Percentiles rank a stretch among this genome's conserved stretches.
These are phyloP conservation scores for Arachnomyces sp. DNA, from an alignment of 2,329 filamentous ascomycete species.

Conservation along the genomic window DNA sequence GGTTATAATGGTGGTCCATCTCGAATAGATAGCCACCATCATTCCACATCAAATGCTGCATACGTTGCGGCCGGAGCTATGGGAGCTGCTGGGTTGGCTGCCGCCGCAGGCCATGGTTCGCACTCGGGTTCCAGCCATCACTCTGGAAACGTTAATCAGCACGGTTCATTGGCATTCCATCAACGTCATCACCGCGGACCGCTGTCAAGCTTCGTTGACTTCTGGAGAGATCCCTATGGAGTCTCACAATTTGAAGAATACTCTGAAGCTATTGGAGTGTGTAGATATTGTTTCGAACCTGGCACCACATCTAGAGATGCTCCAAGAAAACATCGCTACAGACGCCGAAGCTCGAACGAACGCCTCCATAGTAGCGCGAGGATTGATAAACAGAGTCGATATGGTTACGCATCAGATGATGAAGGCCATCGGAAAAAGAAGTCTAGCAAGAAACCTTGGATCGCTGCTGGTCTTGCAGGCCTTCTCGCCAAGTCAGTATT, in stretches of 20 bases:
- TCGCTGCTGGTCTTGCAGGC: constrained; percentile 49
- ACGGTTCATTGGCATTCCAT: constrained; percentile 38
- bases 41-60: constrained; percentile 36
- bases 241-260: constrained; percentile 61
- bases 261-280: constrained; percentile 59
- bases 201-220: constrained; percentile 50
- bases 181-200: constrained; percentile 49
- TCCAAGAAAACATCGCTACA: constrained; percentile 54
- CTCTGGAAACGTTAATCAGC: constrained; percentile 20
- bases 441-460: constrained; percentile 41
- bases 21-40: constrained; percentile 31
- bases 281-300: constrained; percentile 59
- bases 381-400: constrained; percentile 54
- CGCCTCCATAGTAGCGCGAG: constrained; percentile 36
- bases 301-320: constrained; percentile 49
- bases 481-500: constrained; percentile 50
- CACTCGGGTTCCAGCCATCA: constrained; percentile 25
- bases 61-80: constrained; percentile 39
- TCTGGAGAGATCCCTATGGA: constrained; percentile 58
- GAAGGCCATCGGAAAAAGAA: constrained; percentile 37
- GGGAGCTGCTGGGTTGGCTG: constrained; percentile 31
- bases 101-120: constrained; percentile 30
- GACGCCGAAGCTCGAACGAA: constrained; percentile 41
- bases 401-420: constrained; percentile 44
- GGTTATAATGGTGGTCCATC: constrained; percentile 1